Evolutionary conservation across 805 yeast genomes (phyloP).

Genomic region (Saccharomycopsis microspora): DNA sequence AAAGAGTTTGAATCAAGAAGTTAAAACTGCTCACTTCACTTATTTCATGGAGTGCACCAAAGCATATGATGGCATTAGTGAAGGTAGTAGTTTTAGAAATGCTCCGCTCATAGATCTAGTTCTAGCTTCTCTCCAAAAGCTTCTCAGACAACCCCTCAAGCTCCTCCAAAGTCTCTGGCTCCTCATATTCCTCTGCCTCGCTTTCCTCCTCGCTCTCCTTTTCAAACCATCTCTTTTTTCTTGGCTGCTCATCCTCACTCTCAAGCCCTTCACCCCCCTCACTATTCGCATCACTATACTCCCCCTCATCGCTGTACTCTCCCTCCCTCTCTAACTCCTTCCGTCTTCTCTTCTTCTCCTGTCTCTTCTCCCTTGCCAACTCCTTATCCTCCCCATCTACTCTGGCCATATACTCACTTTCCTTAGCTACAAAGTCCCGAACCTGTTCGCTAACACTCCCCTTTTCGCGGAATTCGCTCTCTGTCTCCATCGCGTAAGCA

Average conservation of each 20-base stretch:
- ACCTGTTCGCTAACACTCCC: slow-evolving; percentile 66
- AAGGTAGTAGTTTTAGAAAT: too few species aligned
- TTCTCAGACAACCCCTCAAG: slow-evolving; percentile 74
- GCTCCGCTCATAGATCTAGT: too few species aligned
- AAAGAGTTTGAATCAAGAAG: too few species aligned
- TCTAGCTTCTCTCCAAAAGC: slow-evolving; percentile 20
- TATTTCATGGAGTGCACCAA: too few species aligned
- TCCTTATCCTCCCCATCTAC: slow-evolving; percentile 74
- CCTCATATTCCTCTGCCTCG: slow-evolving; percentile 48
- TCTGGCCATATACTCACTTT: slow-evolving; percentile 52
- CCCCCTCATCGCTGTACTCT: slow-evolving; percentile 21
- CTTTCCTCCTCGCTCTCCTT: slow-evolving; percentile 2
- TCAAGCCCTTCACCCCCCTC: slow-evolving; percentile 16
- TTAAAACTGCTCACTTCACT: too few species aligned
- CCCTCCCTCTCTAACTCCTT: slow-evolving; percentile 61
- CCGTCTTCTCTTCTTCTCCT: slow-evolving; percentile 82
- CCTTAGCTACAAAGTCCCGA: slow-evolving; percentile 52
- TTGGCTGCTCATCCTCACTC: slow-evolving; percentile 5
- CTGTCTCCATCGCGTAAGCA: slow-evolving; percentile 81
- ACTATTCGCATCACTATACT: slow-evolving; percentile 7
- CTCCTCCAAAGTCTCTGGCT: slow-evolving; percentile 87
- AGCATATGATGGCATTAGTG: too few species aligned
- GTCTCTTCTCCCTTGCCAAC: slow-evolving; percentile 63
- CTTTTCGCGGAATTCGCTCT: slow-evolving; percentile 65
- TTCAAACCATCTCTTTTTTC: background rate